phyloP scores from a whole-genome alignment of 108 stramenopile species.

The Skeletonema marinoi region DNA sequence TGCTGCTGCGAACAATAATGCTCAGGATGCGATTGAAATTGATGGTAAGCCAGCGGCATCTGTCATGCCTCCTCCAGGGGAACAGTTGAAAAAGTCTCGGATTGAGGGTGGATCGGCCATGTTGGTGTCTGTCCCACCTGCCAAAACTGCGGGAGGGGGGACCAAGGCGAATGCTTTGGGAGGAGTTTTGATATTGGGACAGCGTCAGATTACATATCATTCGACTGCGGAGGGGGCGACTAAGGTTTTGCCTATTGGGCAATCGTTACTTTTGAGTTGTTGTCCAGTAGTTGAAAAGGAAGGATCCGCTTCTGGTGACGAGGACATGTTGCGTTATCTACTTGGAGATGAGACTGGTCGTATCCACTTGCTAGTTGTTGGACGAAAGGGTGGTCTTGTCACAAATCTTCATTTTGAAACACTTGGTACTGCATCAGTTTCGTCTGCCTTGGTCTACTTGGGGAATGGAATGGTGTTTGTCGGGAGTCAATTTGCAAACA shows the following conservation, averaged over 20 bases:
- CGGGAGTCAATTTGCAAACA: conserved; percentile 89
- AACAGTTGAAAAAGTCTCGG: conserved; percentile 45
- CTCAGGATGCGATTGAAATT: not conserved
- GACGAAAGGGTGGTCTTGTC: conserved; percentile 53
- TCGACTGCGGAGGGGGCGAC: conserved; percentile 38
- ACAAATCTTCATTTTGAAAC: conserved; percentile 73
- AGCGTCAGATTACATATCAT: conserved; percentile 77
- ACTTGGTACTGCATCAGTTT: conserved; percentile 72
- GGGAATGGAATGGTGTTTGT: conserved; percentile 92
- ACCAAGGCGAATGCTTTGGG: conserved; percentile 40
- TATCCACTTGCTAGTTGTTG: conserved; percentile 79
- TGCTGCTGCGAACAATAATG: not conserved
- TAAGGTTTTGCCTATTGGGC: conserved; percentile 66
- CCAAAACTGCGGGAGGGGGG: conserved; percentile 35
- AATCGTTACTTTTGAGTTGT: conserved; percentile 41
- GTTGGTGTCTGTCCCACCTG: conserved; percentile 72
- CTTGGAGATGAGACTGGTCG: conserved; percentile 89
- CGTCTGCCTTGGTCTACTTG: conserved; percentile 76
- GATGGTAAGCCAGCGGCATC: conserved; percentile 12
- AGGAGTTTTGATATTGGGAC: conserved; percentile 79
- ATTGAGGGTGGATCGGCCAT: conserved; percentile 76
- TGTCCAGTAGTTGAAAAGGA: conserved; percentile 35
- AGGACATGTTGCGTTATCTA: conserved; percentile 68
- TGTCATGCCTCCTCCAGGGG: conserved; percentile 20
- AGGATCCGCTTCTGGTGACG: conserved; percentile 25